Evolutionary conservation across 2,329 filamentous ascomycete genomes (phyloP).

Genomic region (Colletotrichum karsti): DNA sequence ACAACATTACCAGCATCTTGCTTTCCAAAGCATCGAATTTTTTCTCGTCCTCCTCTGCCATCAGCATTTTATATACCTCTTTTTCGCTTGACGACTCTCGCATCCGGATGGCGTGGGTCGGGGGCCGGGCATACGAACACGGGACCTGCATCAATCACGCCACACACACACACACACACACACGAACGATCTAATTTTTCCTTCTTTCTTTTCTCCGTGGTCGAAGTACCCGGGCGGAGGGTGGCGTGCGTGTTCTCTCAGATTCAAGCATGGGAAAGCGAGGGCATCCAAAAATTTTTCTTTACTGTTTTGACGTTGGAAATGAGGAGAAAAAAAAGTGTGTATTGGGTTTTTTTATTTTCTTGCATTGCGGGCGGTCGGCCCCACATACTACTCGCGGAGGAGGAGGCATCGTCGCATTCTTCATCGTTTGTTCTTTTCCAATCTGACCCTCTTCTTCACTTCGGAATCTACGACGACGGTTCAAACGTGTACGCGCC

Average conservation of each 20-base stretch:
- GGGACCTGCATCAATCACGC: slow-evolving; percentile 3
- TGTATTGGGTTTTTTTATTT: neutral
- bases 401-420: neutral
- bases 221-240: too few species aligned
- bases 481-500: neutral
- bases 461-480: neutral
- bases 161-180: too few species aligned
- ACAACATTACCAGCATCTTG: slow-evolving; percentile 10
- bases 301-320: neutral
- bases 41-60: neutral
- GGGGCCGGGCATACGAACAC: neutral
- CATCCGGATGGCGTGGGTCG: slow-evolving; percentile 13
- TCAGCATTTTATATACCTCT: slow-evolving; percentile 20
- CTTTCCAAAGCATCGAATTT: neutral
- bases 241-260: too few species aligned
- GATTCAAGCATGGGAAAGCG: slow-evolving; percentile 23
- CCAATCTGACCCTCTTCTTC: neutral
- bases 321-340: slow-evolving; percentile 11
- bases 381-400: too few species aligned
- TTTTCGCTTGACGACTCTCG: slow-evolving; percentile 20
- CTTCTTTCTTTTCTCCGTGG: neutral
- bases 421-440: neutral
- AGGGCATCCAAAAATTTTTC: slow-evolving; percentile 7
- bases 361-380: neutral
- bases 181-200: too few species aligned